Conservation (phyloP, 805 yeast species). For the Dipodascopsis uninucleata region DNA sequence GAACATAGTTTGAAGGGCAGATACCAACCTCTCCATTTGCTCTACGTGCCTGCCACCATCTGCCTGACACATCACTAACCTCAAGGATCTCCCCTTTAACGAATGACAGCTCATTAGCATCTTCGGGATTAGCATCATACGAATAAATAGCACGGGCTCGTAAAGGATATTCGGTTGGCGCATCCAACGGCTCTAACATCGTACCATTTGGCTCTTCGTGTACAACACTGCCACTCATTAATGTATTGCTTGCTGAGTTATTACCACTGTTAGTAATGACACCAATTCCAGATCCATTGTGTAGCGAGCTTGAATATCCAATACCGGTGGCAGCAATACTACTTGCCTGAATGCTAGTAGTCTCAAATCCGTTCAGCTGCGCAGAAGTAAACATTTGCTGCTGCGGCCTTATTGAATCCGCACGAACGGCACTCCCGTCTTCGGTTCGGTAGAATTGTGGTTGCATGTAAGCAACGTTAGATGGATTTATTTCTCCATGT, state of each 20-base stretch:
- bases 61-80: conserved; percentile 88
- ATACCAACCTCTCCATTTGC: conserved; percentile 91
- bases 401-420: conserved; percentile 5
- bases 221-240: conserved; percentile 1
- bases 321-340: neutral
- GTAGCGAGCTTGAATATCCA: conserved; percentile 5
- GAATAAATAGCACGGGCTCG: conserved; percentile 82
- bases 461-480: neutral
- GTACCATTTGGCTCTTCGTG: conserved; percentile 23
- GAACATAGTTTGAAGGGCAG: conserved; percentile 89
- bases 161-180: conserved; percentile 61
- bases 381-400: conserved; percentile 37
- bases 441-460: neutral
- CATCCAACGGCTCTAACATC: conserved; percentile 27
- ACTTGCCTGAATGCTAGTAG: conserved; percentile 32
- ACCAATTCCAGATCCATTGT: conserved; percentile 9
- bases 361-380: conserved; percentile 42
- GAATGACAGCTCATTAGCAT: conserved; percentile 87
- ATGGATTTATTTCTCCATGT: neutral
- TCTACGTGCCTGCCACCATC: conserved; percentile 98
- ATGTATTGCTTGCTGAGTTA: conserved; percentile 9
- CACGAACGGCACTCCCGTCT: conserved; percentile 2
- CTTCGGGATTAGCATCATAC: conserved; percentile 87
- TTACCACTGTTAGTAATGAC: neutral
- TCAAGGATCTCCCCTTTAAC: conserved; percentile 86